A percentile compares a stretch with the other conserved stretches of the same genome.
These are phyloP conservation scores for Cladosporium phlei DNA, from an alignment of 2,329 filamentous ascomycete species.

Conservation along the genomic window DNA sequence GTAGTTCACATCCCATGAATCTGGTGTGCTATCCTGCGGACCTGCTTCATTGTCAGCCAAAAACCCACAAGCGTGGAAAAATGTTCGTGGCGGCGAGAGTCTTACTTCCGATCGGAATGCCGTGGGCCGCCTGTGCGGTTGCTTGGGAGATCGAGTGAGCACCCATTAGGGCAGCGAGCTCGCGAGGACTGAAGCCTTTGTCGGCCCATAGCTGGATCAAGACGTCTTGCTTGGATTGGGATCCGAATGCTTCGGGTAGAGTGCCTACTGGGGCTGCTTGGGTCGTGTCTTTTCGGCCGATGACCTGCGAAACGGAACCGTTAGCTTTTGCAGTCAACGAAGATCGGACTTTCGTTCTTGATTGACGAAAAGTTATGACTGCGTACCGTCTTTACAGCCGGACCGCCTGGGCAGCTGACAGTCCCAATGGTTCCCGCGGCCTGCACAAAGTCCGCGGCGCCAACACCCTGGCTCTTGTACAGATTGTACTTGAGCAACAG, in stretches of 20 bases:
- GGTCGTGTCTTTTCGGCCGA: slow-evolving; percentile 45
- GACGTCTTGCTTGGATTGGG: slow-evolving; percentile 33
- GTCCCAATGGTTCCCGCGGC: slow-evolving; percentile 45
- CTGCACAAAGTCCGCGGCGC: slow-evolving; percentile 52
- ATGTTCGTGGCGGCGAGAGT: neutral
- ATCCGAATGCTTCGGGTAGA: slow-evolving; percentile 41
- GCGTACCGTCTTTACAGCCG: slow-evolving; percentile 16
- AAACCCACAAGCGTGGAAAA: neutral
- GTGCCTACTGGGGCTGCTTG: slow-evolving; percentile 40
- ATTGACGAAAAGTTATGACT: no score
- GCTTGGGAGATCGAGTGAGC: slow-evolving; percentile 51
- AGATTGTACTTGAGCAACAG: slow-evolving; percentile 38
- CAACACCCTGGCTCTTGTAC: slow-evolving; percentile 28
- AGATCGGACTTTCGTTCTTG: neutral
- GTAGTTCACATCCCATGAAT: slow-evolving; percentile 48
- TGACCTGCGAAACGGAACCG: slow-evolving; percentile 34
- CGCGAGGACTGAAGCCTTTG: slow-evolving; percentile 48
- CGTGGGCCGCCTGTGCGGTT: slow-evolving; percentile 27
- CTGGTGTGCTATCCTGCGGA: slow-evolving; percentile 46
- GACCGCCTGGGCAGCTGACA: slow-evolving; percentile 18
- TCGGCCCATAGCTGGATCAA: slow-evolving; percentile 46
- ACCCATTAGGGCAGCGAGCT: slow-evolving; percentile 52
- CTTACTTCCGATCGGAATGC: slow-evolving; percentile 28
- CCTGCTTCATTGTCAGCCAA: slow-evolving; percentile 6
- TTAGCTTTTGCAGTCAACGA: neutral